Base-by-base conservation (phyloP, 1,284 basidiomycete genomes). In the Caloboletus firmus region DNA sequence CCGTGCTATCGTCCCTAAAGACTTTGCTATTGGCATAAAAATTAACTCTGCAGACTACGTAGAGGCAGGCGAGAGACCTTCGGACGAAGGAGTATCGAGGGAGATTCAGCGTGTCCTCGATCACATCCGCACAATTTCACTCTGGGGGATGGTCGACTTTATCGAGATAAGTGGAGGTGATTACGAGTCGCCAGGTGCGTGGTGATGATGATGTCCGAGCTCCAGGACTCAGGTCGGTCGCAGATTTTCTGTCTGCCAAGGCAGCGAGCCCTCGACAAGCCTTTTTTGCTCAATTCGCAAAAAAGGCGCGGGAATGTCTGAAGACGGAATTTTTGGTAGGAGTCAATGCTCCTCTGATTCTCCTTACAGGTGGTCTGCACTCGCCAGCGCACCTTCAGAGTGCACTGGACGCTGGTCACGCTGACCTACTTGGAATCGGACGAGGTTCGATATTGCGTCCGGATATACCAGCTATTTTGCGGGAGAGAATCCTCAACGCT, bases 121-220 rank as follows among this genome's bases (percentile, higher is more conserved):
- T 35, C 87, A 95, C 60, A 76, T 94, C 18, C 69, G 73, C 31
- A 71, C 78, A 53, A 83, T 95, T 39, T 81, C 86, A 0, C 70
- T 72, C 26, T 90, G 87, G 81, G 77, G 77, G 1, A 72, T 73
- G 12, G 69, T 93, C 1, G 93, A 94, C 69, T 91, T 93, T 67
- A 85, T 95, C 49, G 91, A 95, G 72, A 83, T 95, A 55, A 92
- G 87, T 58, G 93, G 93, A 4, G 93, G 93, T 2, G 87, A 89
- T 65, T 95, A 95, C 62, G 90, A 94, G 67, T 81, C 79, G 26
- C 89, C 90, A 59, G 83, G 89, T 85, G 65, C 45, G 76, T 49
- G 56, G 2, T 22, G 26, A 12, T 32, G 24, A 45, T 26, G 5
- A 28, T 20, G 9, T 20, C 49, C 9, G 31, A 28, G 39, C 36